phyloP scores from a whole-genome alignment of 2,329 filamentous ascomycete genomes.

The Ascochyta lentis region DNA sequence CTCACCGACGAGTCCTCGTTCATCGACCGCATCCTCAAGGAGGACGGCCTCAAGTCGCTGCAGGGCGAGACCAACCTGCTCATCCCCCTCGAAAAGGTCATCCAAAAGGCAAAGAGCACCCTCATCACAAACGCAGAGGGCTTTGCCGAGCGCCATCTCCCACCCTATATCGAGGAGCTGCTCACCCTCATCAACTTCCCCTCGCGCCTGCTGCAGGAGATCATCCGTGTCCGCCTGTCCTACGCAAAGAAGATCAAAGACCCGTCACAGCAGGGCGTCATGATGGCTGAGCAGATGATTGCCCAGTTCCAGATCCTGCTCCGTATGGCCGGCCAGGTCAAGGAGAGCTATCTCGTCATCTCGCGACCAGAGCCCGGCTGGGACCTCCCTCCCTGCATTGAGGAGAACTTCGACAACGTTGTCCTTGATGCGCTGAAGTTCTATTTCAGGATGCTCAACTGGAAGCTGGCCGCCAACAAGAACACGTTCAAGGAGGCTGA shows the following conservation, averaged over 20 bases:
- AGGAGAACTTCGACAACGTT: conserved; percentile 92
- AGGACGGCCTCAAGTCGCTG: conserved; percentile 90
- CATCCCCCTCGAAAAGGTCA: conserved; percentile 80
- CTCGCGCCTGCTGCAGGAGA: conserved; percentile 92
- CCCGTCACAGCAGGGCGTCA: conserved; percentile 84
- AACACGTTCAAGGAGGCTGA: conserved; percentile 99
- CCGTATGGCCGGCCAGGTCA: conserved; percentile 90
- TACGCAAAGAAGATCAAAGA: conserved; percentile 97
- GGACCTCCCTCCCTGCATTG: conserved; percentile 94
- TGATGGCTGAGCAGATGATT: conserved; percentile 98
- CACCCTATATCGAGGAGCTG: conserved; percentile 95
- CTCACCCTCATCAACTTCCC: conserved; percentile 97
- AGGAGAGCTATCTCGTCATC: conserved; percentile 83
- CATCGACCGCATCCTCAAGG: conserved; percentile 91
- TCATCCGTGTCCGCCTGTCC: conserved; percentile 87
- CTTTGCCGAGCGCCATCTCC: conserved; percentile 88
- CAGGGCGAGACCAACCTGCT: conserved; percentile 88
- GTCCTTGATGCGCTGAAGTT: conserved; percentile 94
- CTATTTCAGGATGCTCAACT: conserved; percentile 98
- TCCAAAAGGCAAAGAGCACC: conserved; percentile 91
- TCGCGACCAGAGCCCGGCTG: conserved; percentile 88
- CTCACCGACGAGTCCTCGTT: conserved; percentile 91
- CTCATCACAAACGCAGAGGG: conserved; percentile 84
- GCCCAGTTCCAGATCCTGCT: conserved; percentile 93
- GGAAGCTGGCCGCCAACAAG: conserved; percentile 96